phyloP scores from a whole-genome alignment of 2,329 filamentous ascomycete species.

The Fusarium virguliforme region DNA sequence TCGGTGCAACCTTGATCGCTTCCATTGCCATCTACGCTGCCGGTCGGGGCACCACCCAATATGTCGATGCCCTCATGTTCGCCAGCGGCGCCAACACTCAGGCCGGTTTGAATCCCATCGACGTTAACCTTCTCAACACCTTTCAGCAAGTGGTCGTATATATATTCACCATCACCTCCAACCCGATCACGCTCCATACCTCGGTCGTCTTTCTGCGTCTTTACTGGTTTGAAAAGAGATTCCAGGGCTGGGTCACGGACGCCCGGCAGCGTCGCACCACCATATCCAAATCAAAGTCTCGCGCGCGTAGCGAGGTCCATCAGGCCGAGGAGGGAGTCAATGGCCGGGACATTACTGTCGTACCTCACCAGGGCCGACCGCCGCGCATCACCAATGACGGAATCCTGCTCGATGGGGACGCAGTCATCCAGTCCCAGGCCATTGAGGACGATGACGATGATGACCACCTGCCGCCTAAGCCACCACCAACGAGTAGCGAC shows the following conservation, averaged over 20 bases:
- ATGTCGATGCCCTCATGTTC: slow-evolving; percentile 92
- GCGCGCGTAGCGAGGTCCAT: slow-evolving; percentile 61
- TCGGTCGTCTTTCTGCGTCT: slow-evolving; percentile 92
- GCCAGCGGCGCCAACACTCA: slow-evolving; percentile 90
- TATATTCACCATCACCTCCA: slow-evolving; percentile 80
- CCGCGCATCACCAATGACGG: slow-evolving; percentile 75
- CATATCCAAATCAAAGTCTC: slow-evolving; percentile 74
- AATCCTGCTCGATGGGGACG: slow-evolving; percentile 62
- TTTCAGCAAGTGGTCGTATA: slow-evolving; percentile 84
- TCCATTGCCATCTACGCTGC: slow-evolving; percentile 83
- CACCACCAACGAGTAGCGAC: slow-evolving; percentile 50
- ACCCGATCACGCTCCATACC: slow-evolving; percentile 87
- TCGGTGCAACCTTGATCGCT: slow-evolving; percentile 79
- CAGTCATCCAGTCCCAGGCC: slow-evolving; percentile 47
- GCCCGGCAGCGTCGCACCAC: slow-evolving; percentile 77
- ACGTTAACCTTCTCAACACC: slow-evolving; percentile 77
- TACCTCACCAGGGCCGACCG: slow-evolving; percentile 70
- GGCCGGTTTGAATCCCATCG: slow-evolving; percentile 88
- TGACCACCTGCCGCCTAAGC: slow-evolving; percentile 47
- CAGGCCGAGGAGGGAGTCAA: slow-evolving; percentile 76
- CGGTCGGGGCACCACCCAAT: slow-evolving; percentile 73
- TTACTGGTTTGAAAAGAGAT: slow-evolving; percentile 98
- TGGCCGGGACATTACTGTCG: slow-evolving; percentile 76
- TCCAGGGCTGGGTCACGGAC: slow-evolving; percentile 86
- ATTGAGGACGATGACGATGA: slow-evolving; percentile 55